A percentile compares a stretch with the other conserved stretches of the same genome.
phyloP scores from a whole-genome alignment of 1,284 basidiomycete species.

The Laetiporus sulphureus region DNA sequence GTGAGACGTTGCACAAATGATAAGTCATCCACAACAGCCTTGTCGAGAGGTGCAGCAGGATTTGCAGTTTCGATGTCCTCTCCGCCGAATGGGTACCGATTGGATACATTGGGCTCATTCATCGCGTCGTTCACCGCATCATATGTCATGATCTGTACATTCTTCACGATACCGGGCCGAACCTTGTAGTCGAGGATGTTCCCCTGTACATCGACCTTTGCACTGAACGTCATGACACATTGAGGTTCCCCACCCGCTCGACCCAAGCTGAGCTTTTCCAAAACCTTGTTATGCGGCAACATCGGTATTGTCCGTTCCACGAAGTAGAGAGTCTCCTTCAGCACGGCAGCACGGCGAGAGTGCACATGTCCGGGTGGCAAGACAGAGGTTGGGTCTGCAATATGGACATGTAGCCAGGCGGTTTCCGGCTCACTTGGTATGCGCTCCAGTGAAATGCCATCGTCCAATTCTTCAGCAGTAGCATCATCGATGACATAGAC shows the following conservation, averaged over 20 bases:
- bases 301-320: constrained; percentile 63
- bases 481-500: constrained; percentile 91
- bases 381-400: constrained; percentile 87
- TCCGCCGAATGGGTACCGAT: constrained; percentile 41
- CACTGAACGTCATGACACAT: constrained; percentile 78
- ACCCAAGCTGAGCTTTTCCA: constrained; percentile 60
- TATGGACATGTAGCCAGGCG: constrained; percentile 86
- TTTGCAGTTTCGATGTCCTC: constrained; percentile 1
- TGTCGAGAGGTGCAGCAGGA: not conserved
- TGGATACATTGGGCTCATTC: constrained; percentile 19
- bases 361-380: constrained; percentile 67
- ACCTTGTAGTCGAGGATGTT: constrained; percentile 69
- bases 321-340: constrained; percentile 55
- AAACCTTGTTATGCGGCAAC: constrained; percentile 46
- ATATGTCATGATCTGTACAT: constrained; percentile 67
- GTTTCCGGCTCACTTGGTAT: constrained; percentile 49
- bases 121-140: constrained; percentile 58
- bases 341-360: constrained; percentile 46
- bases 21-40: constrained; percentile 12
- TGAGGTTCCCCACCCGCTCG: constrained; percentile 35
- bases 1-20: constrained; percentile 12
- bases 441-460: constrained; percentile 82
- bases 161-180: constrained; percentile 65
- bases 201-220: constrained; percentile 59
- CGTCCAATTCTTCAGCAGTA: constrained; percentile 85